phyloP scores from a whole-genome alignment of 2,329 filamentous ascomycete species.

The Botrytis porri region DNA sequence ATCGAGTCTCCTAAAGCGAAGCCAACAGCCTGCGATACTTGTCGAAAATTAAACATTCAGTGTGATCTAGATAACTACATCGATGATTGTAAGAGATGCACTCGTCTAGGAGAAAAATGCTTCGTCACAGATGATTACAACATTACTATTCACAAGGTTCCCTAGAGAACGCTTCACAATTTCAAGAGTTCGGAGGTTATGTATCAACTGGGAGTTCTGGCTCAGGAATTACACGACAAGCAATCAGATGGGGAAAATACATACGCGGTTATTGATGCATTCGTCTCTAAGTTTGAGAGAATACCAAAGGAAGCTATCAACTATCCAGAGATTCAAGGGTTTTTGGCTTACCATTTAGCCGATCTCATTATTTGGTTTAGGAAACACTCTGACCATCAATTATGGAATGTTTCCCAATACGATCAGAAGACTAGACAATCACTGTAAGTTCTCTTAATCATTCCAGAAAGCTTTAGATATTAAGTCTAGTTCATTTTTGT shows the following conservation, averaged over 20 bases:
- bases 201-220: fast-evolving
- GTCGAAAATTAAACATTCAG: neutral
- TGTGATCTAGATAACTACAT: neutral
- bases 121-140: neutral
- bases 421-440: neutral
- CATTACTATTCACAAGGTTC: neutral
- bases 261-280: neutral
- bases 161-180: neutral
- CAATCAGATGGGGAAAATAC: neutral
- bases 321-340: neutral
- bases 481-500: neutral
- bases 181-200: fast-evolving
- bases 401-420: neutral
- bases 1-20: neutral
- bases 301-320: neutral
- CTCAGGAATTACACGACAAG: fast-evolving
- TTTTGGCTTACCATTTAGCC: neutral
- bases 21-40: neutral
- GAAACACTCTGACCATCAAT: neutral
- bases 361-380: fast-evolving
- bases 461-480: too few species aligned
- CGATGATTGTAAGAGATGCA: neutral
- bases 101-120: neutral
- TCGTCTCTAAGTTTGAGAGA: neutral
- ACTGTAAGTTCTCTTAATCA: neutral